These are phyloP conservation scores for Leucocoprinus leucothites DNA, from an alignment of 768 basidiomycete genomes.

Conservation along the genomic window DNA sequence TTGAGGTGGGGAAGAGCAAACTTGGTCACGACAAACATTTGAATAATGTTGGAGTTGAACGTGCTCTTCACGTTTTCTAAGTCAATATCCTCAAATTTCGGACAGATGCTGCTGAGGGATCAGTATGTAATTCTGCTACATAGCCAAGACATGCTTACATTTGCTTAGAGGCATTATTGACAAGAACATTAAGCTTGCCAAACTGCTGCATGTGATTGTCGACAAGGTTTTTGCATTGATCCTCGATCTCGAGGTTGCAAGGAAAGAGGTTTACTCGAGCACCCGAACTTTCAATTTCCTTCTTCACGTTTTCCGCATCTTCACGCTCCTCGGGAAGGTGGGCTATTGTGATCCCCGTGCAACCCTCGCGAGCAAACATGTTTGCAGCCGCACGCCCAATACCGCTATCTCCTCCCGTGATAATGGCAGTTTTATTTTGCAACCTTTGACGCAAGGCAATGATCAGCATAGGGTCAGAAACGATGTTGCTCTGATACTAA, in stretches of 20 bases:
- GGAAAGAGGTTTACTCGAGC: conserved; percentile 31
- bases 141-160: conserved; percentile 24
- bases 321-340: conserved; percentile 54
- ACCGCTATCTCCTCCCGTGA: conserved; percentile 42
- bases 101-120: conserved; percentile 31
- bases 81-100: conserved; percentile 46
- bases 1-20: conserved; percentile 56
- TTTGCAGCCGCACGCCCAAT: conserved; percentile 51
- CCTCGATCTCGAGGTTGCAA: conserved; percentile 40
- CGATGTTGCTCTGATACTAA: conserved; percentile 11
- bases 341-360: conserved; percentile 46
- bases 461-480: neutral
- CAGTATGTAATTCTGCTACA: neutral
- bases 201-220: conserved; percentile 44
- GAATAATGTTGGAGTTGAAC: conserved; percentile 55
- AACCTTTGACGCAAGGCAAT: conserved; percentile 18
- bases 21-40: conserved; percentile 57
- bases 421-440: conserved; percentile 31
- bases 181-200: conserved; percentile 49
- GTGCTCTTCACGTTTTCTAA: conserved; percentile 51
- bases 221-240: conserved; percentile 41
- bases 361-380: conserved; percentile 51
- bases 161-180: conserved; percentile 59
- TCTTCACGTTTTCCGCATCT: conserved; percentile 50
- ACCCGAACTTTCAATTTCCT: conserved; percentile 40